Percentiles rank a stretch among this genome's conserved stretches.
phyloP scores from a whole-genome alignment of 140 eudicot species.

The Senecio squalidus region DNA sequence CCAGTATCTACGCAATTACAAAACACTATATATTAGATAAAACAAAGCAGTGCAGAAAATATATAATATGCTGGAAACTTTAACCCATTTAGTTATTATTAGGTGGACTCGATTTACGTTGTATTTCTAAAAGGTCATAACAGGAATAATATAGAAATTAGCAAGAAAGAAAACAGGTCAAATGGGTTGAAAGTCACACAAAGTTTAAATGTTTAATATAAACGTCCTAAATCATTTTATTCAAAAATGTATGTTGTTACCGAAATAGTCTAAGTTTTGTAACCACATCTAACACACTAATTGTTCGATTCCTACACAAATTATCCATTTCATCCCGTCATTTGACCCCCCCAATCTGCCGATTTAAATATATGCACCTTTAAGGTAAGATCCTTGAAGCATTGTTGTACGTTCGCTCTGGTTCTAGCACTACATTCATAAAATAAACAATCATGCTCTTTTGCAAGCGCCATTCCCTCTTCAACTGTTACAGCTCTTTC shows the following conservation, averaged over 20 bases:
- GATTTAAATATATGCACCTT: slow-evolving; percentile 41
- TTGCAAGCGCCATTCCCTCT: slow-evolving; percentile 80
- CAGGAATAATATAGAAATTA: background rate
- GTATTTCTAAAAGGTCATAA: background rate
- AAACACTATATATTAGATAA: background rate
- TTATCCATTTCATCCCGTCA: too few relatives aligned
- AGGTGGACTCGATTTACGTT: background rate
- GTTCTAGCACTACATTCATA: slow-evolving; percentile 90
- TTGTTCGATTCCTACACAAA: too few relatives aligned
- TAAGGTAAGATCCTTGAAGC: slow-evolving; percentile 67
- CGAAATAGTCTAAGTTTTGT: background rate
- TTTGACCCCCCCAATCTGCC: background rate
- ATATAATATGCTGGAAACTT: background rate
- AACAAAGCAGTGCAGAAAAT: background rate
- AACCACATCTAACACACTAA: too few relatives aligned
- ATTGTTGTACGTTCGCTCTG: slow-evolving; percentile 67
- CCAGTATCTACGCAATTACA: slow-evolving; percentile 53
- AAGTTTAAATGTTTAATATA: background rate
- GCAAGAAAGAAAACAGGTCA: background rate
- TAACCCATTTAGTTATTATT: background rate
- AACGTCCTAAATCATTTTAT: background rate
- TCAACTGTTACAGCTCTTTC: slow-evolving; percentile 76
- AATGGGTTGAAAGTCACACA: background rate
- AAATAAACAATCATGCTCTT: slow-evolving; percentile 60
- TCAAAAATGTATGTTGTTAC: background rate